phyloP scores from a whole-genome alignment of 2,329 filamentous ascomycete genomes.

The Pyrenochaeta sp. region DNA sequence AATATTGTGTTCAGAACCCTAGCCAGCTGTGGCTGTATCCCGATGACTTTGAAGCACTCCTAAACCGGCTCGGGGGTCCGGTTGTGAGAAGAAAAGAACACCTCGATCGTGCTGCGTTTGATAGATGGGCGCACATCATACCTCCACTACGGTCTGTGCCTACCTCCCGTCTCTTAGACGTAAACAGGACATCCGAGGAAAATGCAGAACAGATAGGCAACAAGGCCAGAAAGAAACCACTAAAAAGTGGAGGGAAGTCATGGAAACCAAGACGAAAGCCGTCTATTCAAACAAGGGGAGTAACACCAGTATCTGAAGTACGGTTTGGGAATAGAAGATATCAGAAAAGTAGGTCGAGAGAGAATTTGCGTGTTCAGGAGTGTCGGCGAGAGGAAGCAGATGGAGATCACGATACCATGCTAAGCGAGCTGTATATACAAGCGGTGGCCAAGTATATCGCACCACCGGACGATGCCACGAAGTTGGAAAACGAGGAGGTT shows the following conservation, averaged over 20 bases:
- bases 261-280: no score
- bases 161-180: neutral
- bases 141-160: neutral
- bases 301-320: no score
- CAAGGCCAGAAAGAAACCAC: no score
- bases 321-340: neutral
- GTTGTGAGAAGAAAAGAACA: constrained; percentile 7
- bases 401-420: neutral
- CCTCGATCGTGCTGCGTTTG: constrained; percentile 17
- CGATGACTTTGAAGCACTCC: constrained; percentile 22
- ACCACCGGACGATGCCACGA: neutral
- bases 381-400: neutral
- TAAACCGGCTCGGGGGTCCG: constrained; percentile 17
- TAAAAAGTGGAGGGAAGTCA: no score
- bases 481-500: neutral
- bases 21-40: constrained; percentile 31
- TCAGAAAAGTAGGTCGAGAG: neutral
- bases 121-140: constrained; percentile 7
- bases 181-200: neutral
- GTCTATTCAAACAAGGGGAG: no score
- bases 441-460: constrained; percentile 11
- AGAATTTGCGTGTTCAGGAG: neutral
- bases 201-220: no score
- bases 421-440: neutral
- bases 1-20: constrained; percentile 20